Conservation (phyloP, 1,139 yeast genomes). For the Lizanozyma gosingica region DNA sequence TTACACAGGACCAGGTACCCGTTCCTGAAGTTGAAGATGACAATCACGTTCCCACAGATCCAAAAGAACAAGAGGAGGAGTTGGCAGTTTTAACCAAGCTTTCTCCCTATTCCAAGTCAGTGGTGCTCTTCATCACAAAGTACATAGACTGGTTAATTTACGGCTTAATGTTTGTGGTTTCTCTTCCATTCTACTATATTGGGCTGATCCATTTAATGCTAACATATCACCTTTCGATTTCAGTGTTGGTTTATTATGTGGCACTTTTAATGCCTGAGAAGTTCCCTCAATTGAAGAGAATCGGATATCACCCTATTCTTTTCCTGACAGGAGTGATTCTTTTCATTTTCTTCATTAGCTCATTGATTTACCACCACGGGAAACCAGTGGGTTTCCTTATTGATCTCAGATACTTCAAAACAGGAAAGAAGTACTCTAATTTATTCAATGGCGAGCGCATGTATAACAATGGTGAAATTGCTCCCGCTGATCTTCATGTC, state of each 20-base stretch:
- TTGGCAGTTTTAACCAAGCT: constrained; percentile 2
- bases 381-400: constrained; percentile 37
- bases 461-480: constrained; percentile 19
- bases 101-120: constrained; percentile 8
- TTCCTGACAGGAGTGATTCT: constrained; percentile 56
- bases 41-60: not conserved
- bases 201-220: constrained; percentile 41
- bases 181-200: constrained; percentile 47
- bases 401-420: constrained; percentile 48
- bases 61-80: not conserved
- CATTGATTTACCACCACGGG: constrained; percentile 41
- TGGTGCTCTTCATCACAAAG: constrained; percentile 31
- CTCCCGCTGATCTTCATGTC: constrained; percentile 18
- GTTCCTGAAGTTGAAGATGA: not conserved
- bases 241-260: constrained; percentile 45
- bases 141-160: constrained; percentile 53
- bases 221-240: constrained; percentile 54
- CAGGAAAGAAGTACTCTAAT: constrained; percentile 58
- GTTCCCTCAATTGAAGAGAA: constrained; percentile 38
- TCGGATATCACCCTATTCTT: constrained; percentile 60
- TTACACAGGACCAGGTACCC: not conserved
- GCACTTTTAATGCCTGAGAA: constrained; percentile 43
- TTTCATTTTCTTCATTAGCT: constrained; percentile 52
- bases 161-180: constrained; percentile 35
- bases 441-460: constrained; percentile 38